Percentiles rank a stretch among this genome's conserved stretches.
Conservation (phyloP, 768 basidiomycete genomes). For the Trametes villosa region DNA sequence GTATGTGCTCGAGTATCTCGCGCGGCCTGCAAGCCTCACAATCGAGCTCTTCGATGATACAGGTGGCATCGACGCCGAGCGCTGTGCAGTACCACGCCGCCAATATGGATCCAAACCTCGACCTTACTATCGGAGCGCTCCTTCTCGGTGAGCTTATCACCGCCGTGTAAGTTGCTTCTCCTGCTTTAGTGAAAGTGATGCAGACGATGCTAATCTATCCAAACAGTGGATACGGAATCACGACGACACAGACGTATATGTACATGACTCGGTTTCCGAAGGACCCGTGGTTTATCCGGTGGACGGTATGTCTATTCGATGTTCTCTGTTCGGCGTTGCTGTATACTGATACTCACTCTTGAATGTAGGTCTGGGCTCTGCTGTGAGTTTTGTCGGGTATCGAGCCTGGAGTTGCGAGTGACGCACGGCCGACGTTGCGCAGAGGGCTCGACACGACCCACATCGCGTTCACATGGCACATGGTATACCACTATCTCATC, state of each 20-base stretch:
- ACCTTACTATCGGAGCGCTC: not conserved
- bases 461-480: slow-evolving; percentile 18
- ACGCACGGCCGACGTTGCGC: not conserved
- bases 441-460: slow-evolving; percentile 17
- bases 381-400: not conserved
- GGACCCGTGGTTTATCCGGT: slow-evolving; percentile 11
- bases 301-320: slow-evolving; percentile 9
- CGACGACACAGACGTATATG: slow-evolving; percentile 18
- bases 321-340: not conserved
- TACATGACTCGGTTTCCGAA: slow-evolving; percentile 13
- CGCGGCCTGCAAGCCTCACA: too few species aligned
- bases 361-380: slow-evolving; percentile 9
- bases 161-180: not conserved
- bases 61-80: too few species aligned
- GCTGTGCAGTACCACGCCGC: too few species aligned
- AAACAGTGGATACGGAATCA: slow-evolving; percentile 18
- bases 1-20: too few species aligned
- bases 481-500: slow-evolving; percentile 24
- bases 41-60: too few species aligned
- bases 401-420: not conserved
- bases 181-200: not conserved
- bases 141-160: not conserved
- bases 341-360: not conserved
- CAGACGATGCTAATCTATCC: too few species aligned
- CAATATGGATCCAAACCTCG: not conserved